phyloP scores from a whole-genome alignment of 352 stramenopile species.

The Detonula confervacea region DNA sequence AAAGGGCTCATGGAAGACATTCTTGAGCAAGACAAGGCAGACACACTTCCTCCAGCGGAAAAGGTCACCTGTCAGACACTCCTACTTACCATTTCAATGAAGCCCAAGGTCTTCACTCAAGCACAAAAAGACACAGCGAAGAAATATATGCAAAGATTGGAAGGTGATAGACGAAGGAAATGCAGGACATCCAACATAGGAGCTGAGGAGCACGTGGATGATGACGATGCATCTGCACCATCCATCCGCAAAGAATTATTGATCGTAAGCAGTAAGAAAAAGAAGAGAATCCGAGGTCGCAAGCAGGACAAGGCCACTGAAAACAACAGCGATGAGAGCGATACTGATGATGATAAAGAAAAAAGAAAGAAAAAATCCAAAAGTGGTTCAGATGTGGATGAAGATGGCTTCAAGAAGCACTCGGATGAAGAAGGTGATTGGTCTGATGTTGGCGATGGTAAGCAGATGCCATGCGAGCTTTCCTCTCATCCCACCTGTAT shows the following conservation, averaged over 20 bases:
- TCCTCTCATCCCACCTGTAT: background rate
- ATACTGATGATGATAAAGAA: constrained; percentile 37
- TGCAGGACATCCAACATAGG: constrained; percentile 67
- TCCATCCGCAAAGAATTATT: constrained; percentile 71
- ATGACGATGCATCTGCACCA: constrained; percentile 27
- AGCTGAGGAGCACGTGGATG: constrained; percentile 29
- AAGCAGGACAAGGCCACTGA: constrained; percentile 40
- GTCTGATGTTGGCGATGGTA: constrained; percentile 81
- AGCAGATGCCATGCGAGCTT: constrained; percentile 23
- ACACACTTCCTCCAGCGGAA: constrained; percentile 68
- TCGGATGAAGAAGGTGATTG: constrained; percentile 83
- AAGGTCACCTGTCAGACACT: constrained; percentile 80
- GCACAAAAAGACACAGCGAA: constrained; percentile 71
- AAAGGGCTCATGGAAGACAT: constrained; percentile 85
- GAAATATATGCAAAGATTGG: constrained; percentile 73
- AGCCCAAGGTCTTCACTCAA: constrained; percentile 84
- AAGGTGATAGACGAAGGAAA: constrained; percentile 78
- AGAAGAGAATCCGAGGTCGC: constrained; percentile 52
- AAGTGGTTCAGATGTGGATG: constrained; percentile 47
- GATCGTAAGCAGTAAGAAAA: constrained; percentile 80
- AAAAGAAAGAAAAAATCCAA: constrained; percentile 43
- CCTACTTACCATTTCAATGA: constrained; percentile 82
- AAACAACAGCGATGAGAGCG: constrained; percentile 29
- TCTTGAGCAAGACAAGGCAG: constrained; percentile 79
- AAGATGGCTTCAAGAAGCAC: constrained; percentile 79